Conservation (phyloP, 371 early-diverging fungal genomes). For the Sporodiniella umbellata region DNA sequence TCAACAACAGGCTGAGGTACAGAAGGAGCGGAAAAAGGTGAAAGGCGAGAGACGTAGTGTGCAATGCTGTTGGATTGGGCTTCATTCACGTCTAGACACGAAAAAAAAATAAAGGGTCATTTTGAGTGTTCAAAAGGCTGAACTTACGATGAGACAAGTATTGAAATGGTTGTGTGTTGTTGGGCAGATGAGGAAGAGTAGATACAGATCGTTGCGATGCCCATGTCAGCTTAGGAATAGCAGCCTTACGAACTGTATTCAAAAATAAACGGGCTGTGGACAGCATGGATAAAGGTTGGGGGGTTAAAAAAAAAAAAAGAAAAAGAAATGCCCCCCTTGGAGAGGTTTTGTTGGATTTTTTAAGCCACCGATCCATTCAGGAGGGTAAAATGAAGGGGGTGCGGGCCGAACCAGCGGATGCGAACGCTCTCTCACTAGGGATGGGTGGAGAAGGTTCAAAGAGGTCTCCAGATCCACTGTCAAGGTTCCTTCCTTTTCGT, state of each 20-base stretch:
- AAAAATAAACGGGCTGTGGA: slow-evolving; percentile 14
- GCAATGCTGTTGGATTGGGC: slow-evolving; percentile 19
- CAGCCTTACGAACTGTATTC: slow-evolving; percentile 1
- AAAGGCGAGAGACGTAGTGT: slow-evolving; percentile 33
- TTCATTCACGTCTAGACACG: slow-evolving; percentile 12
- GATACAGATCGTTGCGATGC: slow-evolving; percentile 12
- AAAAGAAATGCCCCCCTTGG: neutral
- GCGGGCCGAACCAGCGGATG: neutral
- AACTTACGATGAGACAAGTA: neutral
- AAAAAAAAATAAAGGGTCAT: no score
- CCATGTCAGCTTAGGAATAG: neutral
- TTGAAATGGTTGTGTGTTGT: neutral
- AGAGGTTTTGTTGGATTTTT: neutral
- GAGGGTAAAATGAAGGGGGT: neutral
- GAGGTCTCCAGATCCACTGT: slow-evolving; percentile 9
- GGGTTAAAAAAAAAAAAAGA: neutral
- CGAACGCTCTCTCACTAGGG: no score
- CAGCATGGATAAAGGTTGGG: slow-evolving; percentile 6
- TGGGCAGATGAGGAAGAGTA: neutral
- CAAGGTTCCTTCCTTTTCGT: slow-evolving; percentile 23
- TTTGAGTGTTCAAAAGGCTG: neutral
- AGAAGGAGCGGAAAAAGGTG: slow-evolving; percentile 38
- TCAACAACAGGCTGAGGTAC: slow-evolving; percentile 34
- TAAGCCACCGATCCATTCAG: slow-evolving; percentile 5
- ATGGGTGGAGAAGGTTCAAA: no score